These are phyloP conservation scores for Pelargonium citronellum DNA, from an alignment of 441 rosid genomes.

Conservation along the genomic window DNA sequence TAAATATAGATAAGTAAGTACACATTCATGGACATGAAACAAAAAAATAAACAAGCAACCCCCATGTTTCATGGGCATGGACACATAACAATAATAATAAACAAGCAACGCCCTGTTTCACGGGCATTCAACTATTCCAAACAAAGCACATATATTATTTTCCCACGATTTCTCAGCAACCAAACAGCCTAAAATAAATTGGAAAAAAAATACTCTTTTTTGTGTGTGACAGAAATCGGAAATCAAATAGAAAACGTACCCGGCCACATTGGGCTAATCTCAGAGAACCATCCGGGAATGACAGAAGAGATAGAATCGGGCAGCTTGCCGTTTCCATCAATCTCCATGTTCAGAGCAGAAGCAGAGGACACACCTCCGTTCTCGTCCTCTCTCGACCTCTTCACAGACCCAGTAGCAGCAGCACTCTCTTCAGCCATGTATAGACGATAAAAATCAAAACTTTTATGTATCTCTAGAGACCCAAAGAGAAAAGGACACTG, in stretches of 20 bases:
- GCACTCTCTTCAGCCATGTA: background rate
- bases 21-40: no score
- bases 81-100: background rate
- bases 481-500: background rate
- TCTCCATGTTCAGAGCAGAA: slow-evolving; percentile 6
- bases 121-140: background rate
- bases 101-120: background rate
- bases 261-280: slow-evolving; percentile 29
- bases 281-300: slow-evolving; percentile 30
- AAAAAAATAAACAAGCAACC: no score
- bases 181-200: background rate
- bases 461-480: background rate
- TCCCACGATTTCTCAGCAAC: background rate
- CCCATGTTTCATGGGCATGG: no score
- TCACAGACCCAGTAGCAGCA: background rate
- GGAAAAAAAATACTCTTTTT: background rate
- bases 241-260: slow-evolving; percentile 9
- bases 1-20: background rate
- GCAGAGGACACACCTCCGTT: background rate
- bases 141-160: background rate
- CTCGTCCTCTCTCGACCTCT: slow-evolving; percentile 6
- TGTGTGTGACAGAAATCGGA: background rate
- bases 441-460: background rate
- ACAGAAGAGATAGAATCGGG: slow-evolving; percentile 14
- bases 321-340: background rate